Percentiles rank a stretch among this genome's conserved stretches.
phyloP scores from a whole-genome alignment of 176 grass and related monocot species.

The Saccharum officinarum region DNA sequence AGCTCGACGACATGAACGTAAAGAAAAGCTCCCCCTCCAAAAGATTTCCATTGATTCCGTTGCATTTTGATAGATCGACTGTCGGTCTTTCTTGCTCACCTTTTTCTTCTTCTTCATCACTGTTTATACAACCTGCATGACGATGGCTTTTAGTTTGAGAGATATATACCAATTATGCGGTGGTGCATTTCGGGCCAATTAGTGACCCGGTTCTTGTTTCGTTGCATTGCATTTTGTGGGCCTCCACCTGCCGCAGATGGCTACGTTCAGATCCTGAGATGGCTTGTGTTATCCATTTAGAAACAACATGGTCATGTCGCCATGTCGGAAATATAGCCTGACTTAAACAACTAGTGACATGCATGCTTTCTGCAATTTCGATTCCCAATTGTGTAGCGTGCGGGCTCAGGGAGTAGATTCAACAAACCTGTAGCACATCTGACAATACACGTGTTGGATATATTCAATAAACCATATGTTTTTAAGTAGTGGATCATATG shows the following conservation, averaged over 20 bases:
- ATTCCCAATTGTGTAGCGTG: neutral
- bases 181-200: too few relatives aligned
- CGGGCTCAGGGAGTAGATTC: neutral
- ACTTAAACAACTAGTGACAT: neutral
- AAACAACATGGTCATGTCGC: too few relatives aligned
- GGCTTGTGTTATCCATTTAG: too few relatives aligned
- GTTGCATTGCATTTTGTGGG: neutral
- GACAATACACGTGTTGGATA: neutral
- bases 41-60: neutral
- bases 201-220: too few relatives aligned
- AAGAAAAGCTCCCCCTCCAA: neutral
- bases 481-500: too few relatives aligned
- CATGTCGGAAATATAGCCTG: neutral
- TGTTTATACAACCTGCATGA: neutral
- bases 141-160: neutral
- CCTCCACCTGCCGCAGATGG: too few relatives aligned
- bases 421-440: neutral
- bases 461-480: neutral
- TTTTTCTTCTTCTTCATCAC: neutral
- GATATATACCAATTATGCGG: too few relatives aligned
- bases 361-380: neutral
- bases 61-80: neutral
- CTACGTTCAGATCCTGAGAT: too few relatives aligned
- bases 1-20: conserved; percentile 83
- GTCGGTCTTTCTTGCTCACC: neutral